Evolutionary conservation across 2,329 filamentous ascomycete genomes (phyloP).

Genomic region (Penicillium sp.): DNA sequence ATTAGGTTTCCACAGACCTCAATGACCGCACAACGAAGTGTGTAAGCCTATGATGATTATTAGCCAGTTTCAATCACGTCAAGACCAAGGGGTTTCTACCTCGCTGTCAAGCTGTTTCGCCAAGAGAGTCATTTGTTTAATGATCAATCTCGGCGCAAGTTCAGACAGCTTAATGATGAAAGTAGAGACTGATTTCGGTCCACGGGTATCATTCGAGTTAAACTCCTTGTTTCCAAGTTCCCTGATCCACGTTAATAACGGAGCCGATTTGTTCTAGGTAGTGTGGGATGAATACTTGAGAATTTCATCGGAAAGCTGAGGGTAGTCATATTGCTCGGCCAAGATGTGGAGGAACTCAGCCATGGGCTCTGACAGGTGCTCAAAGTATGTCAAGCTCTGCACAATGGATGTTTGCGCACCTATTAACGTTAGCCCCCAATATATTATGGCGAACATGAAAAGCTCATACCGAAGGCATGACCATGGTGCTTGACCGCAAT

Average conservation of each 20-base stretch:
- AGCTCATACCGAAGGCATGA: conserved; percentile 84
- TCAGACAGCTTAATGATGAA: conserved; percentile 95
- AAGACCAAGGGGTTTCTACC: conserved; percentile 48
- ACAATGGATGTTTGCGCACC: conserved; percentile 97
- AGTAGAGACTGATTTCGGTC: conserved; percentile 92
- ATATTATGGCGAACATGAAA: background rate
- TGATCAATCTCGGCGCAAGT: conserved; percentile 85
- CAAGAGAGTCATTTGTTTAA: conserved; percentile 95
- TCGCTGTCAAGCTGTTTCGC: conserved; percentile 96
- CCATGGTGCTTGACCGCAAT: conserved; percentile 97
- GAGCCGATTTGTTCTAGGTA: too few species aligned
- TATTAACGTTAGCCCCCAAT: conserved; percentile 43
- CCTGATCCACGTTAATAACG: conserved; percentile 45
- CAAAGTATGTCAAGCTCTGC: conserved; percentile 96
- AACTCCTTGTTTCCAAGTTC: conserved; percentile 98
- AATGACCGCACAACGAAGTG: conserved; percentile 87
- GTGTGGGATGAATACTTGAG: conserved; percentile 55
- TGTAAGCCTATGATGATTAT: conserved; percentile 70
- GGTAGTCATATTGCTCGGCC: conserved; percentile 96
- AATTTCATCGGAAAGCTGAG: conserved; percentile 91
- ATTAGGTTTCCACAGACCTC: conserved; percentile 98
- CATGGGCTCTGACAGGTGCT: conserved; percentile 98
- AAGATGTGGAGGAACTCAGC: conserved; percentile 96
- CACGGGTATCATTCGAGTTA: conserved; percentile 92
- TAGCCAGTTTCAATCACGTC: background rate